Evolutionary conservation across 2,329 filamentous ascomycete species (phyloP).

Genomic region (Paracamarosporium sp.): DNA sequence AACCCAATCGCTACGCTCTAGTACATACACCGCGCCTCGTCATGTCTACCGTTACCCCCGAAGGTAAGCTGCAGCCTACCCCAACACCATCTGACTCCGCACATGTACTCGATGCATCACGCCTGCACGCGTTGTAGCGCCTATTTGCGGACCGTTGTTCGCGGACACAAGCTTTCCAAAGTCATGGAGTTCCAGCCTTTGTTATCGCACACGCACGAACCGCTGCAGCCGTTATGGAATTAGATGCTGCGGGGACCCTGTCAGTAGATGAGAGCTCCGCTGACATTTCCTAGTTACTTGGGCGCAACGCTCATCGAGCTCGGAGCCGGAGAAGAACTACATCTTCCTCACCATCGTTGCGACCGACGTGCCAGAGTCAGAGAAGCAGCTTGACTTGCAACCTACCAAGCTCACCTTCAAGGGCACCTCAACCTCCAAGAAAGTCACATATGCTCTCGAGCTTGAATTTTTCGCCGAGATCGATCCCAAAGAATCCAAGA

Average conservation of each 20-base stretch:
- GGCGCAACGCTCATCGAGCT: conserved; percentile 90
- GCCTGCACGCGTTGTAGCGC: not conserved
- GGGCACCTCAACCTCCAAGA: conserved; percentile 82
- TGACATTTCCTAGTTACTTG: conserved; percentile 75
- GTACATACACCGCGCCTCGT: conserved; percentile 12
- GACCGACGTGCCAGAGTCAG: conserved; percentile 78
- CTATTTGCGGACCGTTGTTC: not conserved
- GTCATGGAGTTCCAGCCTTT: not conserved
- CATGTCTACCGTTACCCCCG: conserved; percentile 46
- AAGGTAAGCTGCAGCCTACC: conserved; percentile 47
- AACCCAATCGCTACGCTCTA: conserved; percentile 1
- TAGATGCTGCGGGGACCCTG: not conserved
- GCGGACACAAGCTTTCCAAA: not conserved
- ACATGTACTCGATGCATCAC: not conserved
- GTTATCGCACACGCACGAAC: not conserved
- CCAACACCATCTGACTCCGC: conserved; percentile 8
- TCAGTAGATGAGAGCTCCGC: conserved; percentile 13
- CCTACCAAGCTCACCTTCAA: conserved; percentile 79
- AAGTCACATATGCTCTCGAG: conserved; percentile 83
- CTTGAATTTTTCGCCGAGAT: conserved; percentile 92
- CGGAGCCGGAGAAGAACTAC: conserved; percentile 87
- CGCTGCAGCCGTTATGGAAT: not conserved
- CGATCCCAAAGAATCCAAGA: conserved; percentile 81
- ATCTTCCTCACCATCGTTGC: conserved; percentile 92
- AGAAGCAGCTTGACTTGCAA: conserved; percentile 84